Percentiles rank a stretch among this genome's conserved stretches.
phyloP scores from a whole-genome alignment of 129 eudicot genomes.

The Oenanthe sinensis region DNA sequence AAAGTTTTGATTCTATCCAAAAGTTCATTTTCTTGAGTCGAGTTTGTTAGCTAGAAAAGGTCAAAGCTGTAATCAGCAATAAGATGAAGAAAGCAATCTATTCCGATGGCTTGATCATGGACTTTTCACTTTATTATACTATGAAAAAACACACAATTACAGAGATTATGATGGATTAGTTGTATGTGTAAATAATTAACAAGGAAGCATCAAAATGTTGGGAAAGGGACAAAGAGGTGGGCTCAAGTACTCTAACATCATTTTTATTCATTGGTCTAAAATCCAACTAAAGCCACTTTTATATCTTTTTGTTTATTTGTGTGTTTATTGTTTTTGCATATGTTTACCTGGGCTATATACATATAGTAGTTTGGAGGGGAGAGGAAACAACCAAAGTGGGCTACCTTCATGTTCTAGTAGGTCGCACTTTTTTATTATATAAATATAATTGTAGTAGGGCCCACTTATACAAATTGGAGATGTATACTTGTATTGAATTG shows the following conservation, averaged over 20 bases:
- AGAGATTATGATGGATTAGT: background rate
- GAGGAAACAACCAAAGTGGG: background rate
- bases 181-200: background rate
- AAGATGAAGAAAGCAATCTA: background rate
- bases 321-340: background rate
- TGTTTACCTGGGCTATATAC: background rate
- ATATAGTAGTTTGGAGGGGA: slow-evolving; percentile 2
- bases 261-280: background rate
- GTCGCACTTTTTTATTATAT: background rate
- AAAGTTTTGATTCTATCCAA: background rate
- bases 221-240: background rate
- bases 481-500: background rate
- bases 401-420: background rate
- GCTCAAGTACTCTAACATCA: background rate
- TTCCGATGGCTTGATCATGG: background rate
- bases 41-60: background rate
- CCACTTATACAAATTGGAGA: background rate
- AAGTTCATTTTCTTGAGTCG: background rate
- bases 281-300: background rate
- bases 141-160: background rate
- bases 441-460: background rate
- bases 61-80: background rate
- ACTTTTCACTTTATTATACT: background rate
- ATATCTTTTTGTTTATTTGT: background rate
- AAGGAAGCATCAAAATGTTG: background rate